Conservation (phyloP, 73 alveolate genomes). For the Blepharisma japonicum region DNA sequence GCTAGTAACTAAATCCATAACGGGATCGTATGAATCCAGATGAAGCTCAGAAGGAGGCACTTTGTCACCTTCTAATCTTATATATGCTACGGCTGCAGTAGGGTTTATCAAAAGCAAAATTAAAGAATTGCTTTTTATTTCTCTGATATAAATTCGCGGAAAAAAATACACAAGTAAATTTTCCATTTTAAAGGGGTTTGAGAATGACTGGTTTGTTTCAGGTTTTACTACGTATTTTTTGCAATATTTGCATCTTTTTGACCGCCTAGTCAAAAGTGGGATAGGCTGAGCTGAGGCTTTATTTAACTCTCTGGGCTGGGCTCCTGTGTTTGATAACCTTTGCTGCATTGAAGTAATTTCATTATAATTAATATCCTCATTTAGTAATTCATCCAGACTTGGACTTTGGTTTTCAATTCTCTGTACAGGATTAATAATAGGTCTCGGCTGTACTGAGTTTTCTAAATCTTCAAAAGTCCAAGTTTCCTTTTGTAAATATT, state of each 20-base stretch:
- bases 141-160: slow-evolving; percentile 38
- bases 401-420: background rate
- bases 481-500: background rate
- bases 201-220: slow-evolving; percentile 39
- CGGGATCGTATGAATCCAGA: background rate
- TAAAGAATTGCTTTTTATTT: slow-evolving; percentile 28
- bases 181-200: slow-evolving; percentile 44
- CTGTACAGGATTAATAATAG: background rate
- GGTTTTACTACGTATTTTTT: slow-evolving; percentile 47
- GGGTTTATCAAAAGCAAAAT: slow-evolving; percentile 31
- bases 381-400: slow-evolving; percentile 32
- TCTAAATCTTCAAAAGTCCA: slow-evolving; percentile 38
- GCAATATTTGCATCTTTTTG: slow-evolving; percentile 56
- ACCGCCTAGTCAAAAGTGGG: slow-evolving; percentile 39
- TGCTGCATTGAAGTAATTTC: slow-evolving; percentile 39
- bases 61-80: background rate
- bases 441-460: slow-evolving; percentile 15
- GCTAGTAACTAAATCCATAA: slow-evolving; percentile 4
- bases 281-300: slow-evolving; percentile 41
- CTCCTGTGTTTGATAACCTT: slow-evolving; percentile 34
- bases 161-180: slow-evolving; percentile 41
- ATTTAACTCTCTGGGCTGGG: slow-evolving; percentile 39
- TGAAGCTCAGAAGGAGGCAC: background rate
- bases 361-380: slow-evolving; percentile 32
- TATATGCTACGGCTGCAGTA: background rate